Evolutionary conservation across 2,329 filamentous ascomycete genomes (phyloP), one percentile per base, ranked within the genome.

Genomic region (Teratosphaeria destructans): DNA sequence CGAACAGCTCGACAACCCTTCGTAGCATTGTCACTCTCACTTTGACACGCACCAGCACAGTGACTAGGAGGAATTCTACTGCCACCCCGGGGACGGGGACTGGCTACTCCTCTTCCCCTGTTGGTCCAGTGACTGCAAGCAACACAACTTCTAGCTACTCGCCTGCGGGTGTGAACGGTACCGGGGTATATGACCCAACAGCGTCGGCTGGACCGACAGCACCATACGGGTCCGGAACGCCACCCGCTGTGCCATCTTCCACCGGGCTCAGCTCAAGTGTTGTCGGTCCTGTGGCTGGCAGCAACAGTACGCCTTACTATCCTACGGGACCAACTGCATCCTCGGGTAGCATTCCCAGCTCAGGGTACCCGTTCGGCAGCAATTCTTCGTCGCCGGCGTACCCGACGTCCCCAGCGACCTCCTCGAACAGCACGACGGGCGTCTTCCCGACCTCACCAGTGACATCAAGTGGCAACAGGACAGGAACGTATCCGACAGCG

Each of bases 361-460:
- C 43, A 49, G 19, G 43, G 8, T 26, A 26, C n/a, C 43, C 43
- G 16, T 49, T 49, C 43, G 19, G 1, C 43, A 47, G 43, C 43
- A 49, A 49, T 49, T 49, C 43, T 23, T 49, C 43, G n/a, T 49
- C 43, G 43, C 16, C 16, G 8, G 35, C 54, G 52, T 59, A 52
- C 53, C 35, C 54, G 27, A 55, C 58, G 1, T 56, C 56, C 52
- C 65, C 68, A 54, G 55, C 63, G 55, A 55, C 59, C 10, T 49
- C 62, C 16, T 63, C 56, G 34, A 62, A 61, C 32, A 54, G 54
- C 23, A 60, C 57, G 7, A 35, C 57, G 29, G 19, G 49, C 16
- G 32, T 39, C 11, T 43, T 8, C 52, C 34, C 32, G 32, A 34
- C 52, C 14, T 53, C 52, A 16, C 52, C 52, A 26, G 52, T 53